A percentile compares a stretch with the other conserved stretches of the same genome.
Evolutionary conservation across 1,284 basidiomycete genomes (phyloP).

Genomic region (Leccinum fallax): DNA sequence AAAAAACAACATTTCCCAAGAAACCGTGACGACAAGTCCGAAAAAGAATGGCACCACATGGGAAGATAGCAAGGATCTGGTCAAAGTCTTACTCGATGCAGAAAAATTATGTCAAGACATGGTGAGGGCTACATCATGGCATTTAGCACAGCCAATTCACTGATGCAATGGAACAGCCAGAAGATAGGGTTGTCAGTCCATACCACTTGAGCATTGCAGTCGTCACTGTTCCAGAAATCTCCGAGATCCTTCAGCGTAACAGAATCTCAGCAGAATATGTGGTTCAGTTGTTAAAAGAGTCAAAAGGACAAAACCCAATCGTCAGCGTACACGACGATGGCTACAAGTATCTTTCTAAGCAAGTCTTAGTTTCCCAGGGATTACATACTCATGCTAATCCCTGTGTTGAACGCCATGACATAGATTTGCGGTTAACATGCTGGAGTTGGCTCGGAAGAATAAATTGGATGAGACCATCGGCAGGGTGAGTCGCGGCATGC

Average conservation of each 20-base stretch:
- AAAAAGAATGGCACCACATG: background rate
- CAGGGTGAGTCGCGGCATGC: background rate
- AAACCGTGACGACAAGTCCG: background rate
- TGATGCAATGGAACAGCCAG: background rate
- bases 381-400: background rate
- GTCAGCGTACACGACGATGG: background rate
- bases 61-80: background rate
- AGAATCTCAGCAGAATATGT: background rate
- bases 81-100: background rate
- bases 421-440: slow-evolving; percentile 3
- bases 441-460: background rate
- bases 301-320: background rate
- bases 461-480: slow-evolving; percentile 8
- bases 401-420: background rate
- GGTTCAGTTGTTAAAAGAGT: background rate
- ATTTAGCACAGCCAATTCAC: background rate
- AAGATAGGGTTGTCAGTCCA: background rate
- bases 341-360: background rate
- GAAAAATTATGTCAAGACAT: background rate
- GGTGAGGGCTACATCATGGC: background rate
- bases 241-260: background rate
- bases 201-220: background rate
- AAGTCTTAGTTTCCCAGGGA: background rate
- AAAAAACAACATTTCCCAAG: background rate
- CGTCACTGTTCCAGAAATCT: background rate